Percentiles rank a stretch among this genome's conserved stretches.
phyloP scores from a whole-genome alignment of 1,139 yeast genomes.

The Candida glucosophila region DNA sequence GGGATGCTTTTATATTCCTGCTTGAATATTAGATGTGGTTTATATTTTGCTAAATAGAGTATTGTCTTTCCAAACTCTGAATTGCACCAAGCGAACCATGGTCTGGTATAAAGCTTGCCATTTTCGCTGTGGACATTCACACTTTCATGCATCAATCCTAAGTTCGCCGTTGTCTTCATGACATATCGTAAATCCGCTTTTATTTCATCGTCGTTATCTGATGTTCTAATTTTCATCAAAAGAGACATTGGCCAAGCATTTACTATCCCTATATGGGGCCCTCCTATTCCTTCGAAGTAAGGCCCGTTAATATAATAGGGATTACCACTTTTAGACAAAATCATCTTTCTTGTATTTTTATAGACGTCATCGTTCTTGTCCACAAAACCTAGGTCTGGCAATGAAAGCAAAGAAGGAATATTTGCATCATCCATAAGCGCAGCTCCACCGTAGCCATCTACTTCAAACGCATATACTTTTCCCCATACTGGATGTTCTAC shows the following conservation, averaged over 20 bases:
- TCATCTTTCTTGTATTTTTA: constrained; percentile 73
- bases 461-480: constrained; percentile 76
- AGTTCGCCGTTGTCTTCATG: constrained; percentile 55
- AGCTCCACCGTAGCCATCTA: constrained; percentile 77
- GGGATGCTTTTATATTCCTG: constrained; percentile 20
- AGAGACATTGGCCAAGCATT: constrained; percentile 92
- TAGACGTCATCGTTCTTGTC: constrained; percentile 47
- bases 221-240: constrained; percentile 63
- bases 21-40: constrained; percentile 65
- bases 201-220: constrained; percentile 66
- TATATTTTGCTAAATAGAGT: constrained; percentile 60
- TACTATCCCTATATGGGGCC: constrained; percentile 78
- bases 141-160: constrained; percentile 83
- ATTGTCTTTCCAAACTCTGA: constrained; percentile 85
- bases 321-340: constrained; percentile 60
- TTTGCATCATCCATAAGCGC: constrained; percentile 87
- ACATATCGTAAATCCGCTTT: constrained; percentile 37
- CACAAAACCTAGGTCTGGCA: constrained; percentile 73
- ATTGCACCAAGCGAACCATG: constrained; percentile 96
- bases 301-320: constrained; percentile 67
- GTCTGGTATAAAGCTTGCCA: constrained; percentile 49
- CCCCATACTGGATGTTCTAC: constrained; percentile 64
- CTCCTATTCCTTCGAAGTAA: constrained; percentile 72
- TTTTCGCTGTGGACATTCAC: constrained; percentile 52
- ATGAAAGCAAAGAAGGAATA: constrained; percentile 70